Conservation (phyloP, 495 filamentous ascomycete genomes). For the Filosporella fistucella region DNA sequence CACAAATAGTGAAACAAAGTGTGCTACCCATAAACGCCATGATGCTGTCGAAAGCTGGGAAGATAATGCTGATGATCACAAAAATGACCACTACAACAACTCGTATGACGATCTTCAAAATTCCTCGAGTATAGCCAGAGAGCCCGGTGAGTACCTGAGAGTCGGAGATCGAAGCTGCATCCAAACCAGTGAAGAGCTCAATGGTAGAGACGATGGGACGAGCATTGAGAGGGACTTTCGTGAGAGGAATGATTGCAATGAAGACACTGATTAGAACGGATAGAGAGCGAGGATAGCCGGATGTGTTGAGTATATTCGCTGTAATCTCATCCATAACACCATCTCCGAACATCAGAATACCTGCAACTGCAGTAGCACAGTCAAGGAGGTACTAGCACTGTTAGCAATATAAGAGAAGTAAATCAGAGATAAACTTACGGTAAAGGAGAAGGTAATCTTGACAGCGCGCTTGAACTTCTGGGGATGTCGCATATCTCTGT, state of each 20-base stretch:
- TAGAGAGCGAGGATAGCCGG: slow-evolving; percentile 70
- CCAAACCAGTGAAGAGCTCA: slow-evolving; percentile 75
- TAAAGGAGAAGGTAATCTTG: slow-evolving; percentile 83
- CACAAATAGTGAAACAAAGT: slow-evolving; percentile 92
- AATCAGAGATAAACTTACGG: slow-evolving; percentile 42
- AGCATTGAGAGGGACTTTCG: slow-evolving; percentile 89
- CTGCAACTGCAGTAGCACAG: slow-evolving; percentile 71
- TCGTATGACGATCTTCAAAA: slow-evolving; percentile 57
- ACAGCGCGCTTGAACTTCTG: slow-evolving; percentile 75
- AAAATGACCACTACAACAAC: slow-evolving; percentile 54
- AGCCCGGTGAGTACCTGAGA: slow-evolving; percentile 42
- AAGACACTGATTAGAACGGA: slow-evolving; percentile 76
- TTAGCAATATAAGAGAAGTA: neutral
- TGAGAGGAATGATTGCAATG: slow-evolving; percentile 88
- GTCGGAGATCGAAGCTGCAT: slow-evolving; percentile 45
- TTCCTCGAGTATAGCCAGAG: slow-evolving; percentile 50
- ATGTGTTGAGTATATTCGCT: slow-evolving; percentile 70
- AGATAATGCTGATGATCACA: slow-evolving; percentile 68
- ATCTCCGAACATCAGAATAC: slow-evolving; percentile 92
- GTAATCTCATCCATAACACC: slow-evolving; percentile 82
- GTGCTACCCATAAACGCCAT: slow-evolving; percentile 91
- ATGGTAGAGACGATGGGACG: slow-evolving; percentile 81
- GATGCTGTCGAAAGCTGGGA: slow-evolving; percentile 87
- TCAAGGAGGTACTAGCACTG: slow-evolving; percentile 67
- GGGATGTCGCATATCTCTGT: slow-evolving; percentile 95